Percentiles rank a stretch among this genome's conserved stretches.
These are phyloP conservation scores for Heterobasidion irregulare DNA, from an alignment of 1,284 basidiomycete genomes.

Conservation along the genomic window DNA sequence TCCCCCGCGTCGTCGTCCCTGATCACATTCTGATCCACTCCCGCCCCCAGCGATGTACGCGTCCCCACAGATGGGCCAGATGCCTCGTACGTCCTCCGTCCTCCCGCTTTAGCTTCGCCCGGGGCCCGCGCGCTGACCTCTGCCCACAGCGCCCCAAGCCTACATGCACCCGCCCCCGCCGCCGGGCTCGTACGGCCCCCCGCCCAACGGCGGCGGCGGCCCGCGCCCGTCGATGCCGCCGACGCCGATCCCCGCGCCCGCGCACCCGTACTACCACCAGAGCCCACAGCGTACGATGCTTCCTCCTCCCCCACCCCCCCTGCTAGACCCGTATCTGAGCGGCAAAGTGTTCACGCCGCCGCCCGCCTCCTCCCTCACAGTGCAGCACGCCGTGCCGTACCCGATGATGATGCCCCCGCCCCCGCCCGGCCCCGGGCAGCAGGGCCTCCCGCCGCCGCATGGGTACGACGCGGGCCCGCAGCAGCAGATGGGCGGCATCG, in stretches of 20 bases:
- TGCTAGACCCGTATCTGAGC: too few relatives aligned
- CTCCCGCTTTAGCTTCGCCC: too few relatives aligned
- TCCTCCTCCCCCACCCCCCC: slow-evolving; percentile 20
- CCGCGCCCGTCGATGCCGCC: slow-evolving; percentile 79
- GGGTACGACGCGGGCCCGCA: slow-evolving; percentile 65
- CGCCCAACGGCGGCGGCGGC: slow-evolving; percentile 57
- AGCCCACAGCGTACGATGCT: slow-evolving; percentile 67
- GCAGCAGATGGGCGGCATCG: slow-evolving; percentile 58
- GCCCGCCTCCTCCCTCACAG: slow-evolving; percentile 26
- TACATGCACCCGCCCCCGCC: slow-evolving; percentile 65
- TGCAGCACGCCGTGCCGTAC: slow-evolving; percentile 76
- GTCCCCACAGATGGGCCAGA: slow-evolving; percentile 68
- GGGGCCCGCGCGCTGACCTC: not conserved
- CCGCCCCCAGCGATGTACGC: slow-evolving; percentile 62
- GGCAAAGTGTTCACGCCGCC: too few relatives aligned
- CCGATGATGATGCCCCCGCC: slow-evolving; percentile 84
- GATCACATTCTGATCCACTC: too few relatives aligned
- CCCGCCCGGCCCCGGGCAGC: slow-evolving; percentile 30
- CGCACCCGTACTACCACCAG: slow-evolving; percentile 79
- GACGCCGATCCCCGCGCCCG: slow-evolving; percentile 74
- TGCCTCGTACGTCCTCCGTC: slow-evolving; percentile 57
- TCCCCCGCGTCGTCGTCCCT: not conserved
- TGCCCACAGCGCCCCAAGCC: slow-evolving; percentile 45
- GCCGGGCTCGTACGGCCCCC: slow-evolving; percentile 52
- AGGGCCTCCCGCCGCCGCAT: slow-evolving; percentile 39